phyloP scores from a whole-genome alignment of 257 asterid genomes.

The Solanum habrochaites region DNA sequence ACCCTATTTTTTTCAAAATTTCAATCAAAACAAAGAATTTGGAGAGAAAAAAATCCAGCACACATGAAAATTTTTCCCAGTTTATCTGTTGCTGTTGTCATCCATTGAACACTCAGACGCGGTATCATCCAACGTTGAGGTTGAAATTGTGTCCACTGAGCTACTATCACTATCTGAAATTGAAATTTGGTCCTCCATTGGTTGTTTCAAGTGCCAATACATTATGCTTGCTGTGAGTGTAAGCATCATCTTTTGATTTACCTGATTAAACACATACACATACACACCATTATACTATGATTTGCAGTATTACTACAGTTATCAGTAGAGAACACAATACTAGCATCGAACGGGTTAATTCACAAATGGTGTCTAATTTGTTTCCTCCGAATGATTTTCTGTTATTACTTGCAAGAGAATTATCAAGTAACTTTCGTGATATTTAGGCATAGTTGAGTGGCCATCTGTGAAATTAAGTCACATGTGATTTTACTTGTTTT shows the following conservation, averaged over 20 bases:
- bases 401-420: not conserved
- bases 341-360: not conserved
- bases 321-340: not conserved
- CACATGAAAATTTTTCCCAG: not conserved
- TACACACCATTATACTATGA: not conserved
- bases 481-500: not conserved
- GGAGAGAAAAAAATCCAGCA: not conserved
- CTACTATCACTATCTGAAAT: slow-evolving; percentile 27
- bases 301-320: not conserved
- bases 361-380: not conserved
- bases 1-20: not conserved
- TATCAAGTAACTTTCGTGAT: not conserved
- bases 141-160: slow-evolving; percentile 25
- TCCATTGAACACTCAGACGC: slow-evolving; percentile 85
- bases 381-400: not conserved
- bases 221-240: slow-evolving; percentile 39
- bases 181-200: slow-evolving; percentile 15
- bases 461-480: not conserved
- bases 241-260: slow-evolving; percentile 41
- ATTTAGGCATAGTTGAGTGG: not conserved
- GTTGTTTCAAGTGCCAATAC: slow-evolving; percentile 42
- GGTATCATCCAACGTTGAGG: slow-evolving; percentile 45
- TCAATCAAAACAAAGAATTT: not conserved
- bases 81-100: slow-evolving; percentile 37
- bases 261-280: slow-evolving; percentile 9